Conservation (phyloP, 2,329 filamentous ascomycete species). For the Ophiostoma tasmaniense region DNA sequence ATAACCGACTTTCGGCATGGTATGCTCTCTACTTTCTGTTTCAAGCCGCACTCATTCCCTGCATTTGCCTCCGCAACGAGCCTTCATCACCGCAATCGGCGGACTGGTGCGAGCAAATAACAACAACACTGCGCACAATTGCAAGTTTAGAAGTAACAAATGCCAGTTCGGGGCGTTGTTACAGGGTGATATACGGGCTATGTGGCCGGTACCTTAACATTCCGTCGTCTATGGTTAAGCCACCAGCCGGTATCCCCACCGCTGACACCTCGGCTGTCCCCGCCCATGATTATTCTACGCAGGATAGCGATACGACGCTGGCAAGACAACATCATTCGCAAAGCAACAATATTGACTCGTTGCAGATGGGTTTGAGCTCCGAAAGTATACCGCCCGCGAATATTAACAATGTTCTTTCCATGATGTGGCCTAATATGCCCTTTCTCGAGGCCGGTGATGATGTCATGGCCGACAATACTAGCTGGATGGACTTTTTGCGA, state of each 20-base stretch:
- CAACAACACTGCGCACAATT: slow-evolving; percentile 30
- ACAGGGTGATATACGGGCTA: background rate
- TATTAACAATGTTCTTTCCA: slow-evolving; percentile 34
- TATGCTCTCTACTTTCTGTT: slow-evolving; percentile 41
- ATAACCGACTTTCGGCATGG: slow-evolving; percentile 36
- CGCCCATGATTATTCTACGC: background rate
- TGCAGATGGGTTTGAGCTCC: slow-evolving; percentile 27
- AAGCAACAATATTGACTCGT: background rate
- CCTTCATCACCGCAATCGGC: slow-evolving; percentile 30
- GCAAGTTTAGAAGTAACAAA: slow-evolving; percentile 32
- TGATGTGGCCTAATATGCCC: slow-evolving; percentile 39
- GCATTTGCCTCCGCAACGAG: slow-evolving; percentile 38
- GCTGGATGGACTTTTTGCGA: slow-evolving; percentile 31
- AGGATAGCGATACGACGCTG: background rate
- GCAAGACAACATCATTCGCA: background rate
- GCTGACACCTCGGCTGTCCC: background rate
- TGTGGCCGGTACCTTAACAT: background rate
- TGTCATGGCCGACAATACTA: slow-evolving; percentile 31
- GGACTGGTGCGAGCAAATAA: slow-evolving; percentile 36
- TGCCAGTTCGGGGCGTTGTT: slow-evolving; percentile 26
- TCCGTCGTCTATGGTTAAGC: background rate
- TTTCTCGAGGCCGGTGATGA: slow-evolving; percentile 31
- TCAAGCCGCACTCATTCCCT: slow-evolving; percentile 40
- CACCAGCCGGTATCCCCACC: background rate
- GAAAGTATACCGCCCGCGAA: slow-evolving; percentile 36